Percentiles rank a stretch among this genome's conserved stretches.
phyloP scores from a whole-genome alignment of 2,329 filamentous ascomycete genomes.

The Claviceps humidiphila region DNA sequence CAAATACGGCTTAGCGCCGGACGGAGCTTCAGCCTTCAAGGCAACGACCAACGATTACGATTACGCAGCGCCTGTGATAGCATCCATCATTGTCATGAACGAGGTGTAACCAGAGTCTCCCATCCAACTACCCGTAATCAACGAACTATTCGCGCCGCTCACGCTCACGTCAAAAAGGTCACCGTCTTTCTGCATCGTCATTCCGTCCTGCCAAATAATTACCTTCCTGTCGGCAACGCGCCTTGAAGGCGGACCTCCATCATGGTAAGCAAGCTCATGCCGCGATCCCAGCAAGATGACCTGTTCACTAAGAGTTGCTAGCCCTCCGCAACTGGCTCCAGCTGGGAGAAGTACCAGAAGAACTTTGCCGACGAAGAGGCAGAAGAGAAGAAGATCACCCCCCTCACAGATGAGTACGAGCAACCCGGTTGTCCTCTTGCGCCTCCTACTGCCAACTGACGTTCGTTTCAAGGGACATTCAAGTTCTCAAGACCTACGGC shows the following conservation, averaged over 20 bases:
- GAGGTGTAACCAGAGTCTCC: not conserved
- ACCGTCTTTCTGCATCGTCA: too few relatives aligned
- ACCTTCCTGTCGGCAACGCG: slow-evolving; percentile 8
- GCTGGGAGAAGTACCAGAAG: slow-evolving; percentile 99
- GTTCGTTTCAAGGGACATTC: slow-evolving; percentile 63
- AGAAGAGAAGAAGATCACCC: slow-evolving; percentile 99
- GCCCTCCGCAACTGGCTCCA: slow-evolving; percentile 86
- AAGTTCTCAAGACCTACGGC: slow-evolving; percentile 97
- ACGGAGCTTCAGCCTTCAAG: slow-evolving; percentile 25
- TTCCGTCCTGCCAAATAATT: not conserved
- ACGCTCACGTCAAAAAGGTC: not conserved
- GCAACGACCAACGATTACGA: slow-evolving; percentile 23
- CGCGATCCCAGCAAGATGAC: slow-evolving; percentile 1
- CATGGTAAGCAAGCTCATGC: slow-evolving; percentile 24
- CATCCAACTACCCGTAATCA: slow-evolving; percentile 1
- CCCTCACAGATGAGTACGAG: slow-evolving; percentile 85
- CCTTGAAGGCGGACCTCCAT: slow-evolving; percentile 20
- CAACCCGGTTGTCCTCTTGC: not conserved
- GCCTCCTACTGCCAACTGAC: slow-evolving; percentile 12
- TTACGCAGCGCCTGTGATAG: too few relatives aligned
- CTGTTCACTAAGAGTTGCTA: slow-evolving; percentile 29
- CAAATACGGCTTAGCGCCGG: slow-evolving; percentile 12
- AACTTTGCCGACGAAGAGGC: slow-evolving; percentile 92
- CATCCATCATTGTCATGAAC: not conserved
- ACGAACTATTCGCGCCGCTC: not conserved